phyloP scores from a whole-genome alignment of 2,329 filamentous ascomycete species.

The Achaetomium macrosporum region DNA sequence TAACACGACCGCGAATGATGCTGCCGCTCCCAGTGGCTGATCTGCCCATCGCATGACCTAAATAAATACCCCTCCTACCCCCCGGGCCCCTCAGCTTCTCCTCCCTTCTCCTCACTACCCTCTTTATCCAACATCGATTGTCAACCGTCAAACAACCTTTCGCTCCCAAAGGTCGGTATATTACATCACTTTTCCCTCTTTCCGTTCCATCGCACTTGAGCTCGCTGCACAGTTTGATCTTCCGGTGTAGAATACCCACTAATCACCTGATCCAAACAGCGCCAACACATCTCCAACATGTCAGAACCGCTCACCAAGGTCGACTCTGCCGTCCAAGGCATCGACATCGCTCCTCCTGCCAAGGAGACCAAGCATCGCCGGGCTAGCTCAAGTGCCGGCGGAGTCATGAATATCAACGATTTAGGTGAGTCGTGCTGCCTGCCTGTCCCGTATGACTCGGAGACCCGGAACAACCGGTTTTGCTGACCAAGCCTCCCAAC shows the following conservation, averaged over 20 bases:
- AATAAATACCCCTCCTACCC: conserved; percentile 6
- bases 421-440: conserved; percentile 57
- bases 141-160: not conserved
- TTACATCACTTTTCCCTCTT: not conserved
- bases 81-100: conserved; percentile 11
- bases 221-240: not conserved
- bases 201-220: not conserved
- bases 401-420: conserved; percentile 77
- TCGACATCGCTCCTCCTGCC: conserved; percentile 54
- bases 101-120: conserved; percentile 16
- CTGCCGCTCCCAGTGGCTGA: conserved; percentile 10
- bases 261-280: conserved; percentile 2
- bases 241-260: not conserved
- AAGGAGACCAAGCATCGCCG: conserved; percentile 64
- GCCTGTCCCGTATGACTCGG: not conserved
- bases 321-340: conserved; percentile 82
- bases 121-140: conserved; percentile 14
- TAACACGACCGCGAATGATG: conserved; percentile 34
- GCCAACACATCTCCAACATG: conserved; percentile 28
- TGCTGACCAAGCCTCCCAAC: conserved; percentile 8
- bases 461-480: conserved; percentile 6
- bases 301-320: conserved; percentile 70
- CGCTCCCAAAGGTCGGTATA: conserved; percentile 2
- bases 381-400: conserved; percentile 65
- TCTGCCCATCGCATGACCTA: not conserved